A percentile compares a stretch with the other conserved stretches of the same genome.
phyloP scores from a whole-genome alignment of 768 basidiomycete genomes.

The Boletus vermiculosoides region DNA sequence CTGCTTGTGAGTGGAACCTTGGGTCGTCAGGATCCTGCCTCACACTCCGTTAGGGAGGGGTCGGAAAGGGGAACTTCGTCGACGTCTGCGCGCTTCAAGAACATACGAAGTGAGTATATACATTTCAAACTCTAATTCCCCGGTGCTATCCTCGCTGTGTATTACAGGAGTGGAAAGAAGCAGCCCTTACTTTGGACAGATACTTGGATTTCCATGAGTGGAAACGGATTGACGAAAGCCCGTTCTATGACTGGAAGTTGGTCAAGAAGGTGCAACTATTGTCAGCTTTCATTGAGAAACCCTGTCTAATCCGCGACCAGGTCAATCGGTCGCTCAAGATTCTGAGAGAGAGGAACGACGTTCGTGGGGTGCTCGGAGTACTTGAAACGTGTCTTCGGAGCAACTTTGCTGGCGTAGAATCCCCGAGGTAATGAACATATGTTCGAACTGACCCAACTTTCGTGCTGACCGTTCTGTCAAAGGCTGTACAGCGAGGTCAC shows the following conservation, averaged over 20 bases:
- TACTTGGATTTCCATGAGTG: conserved; percentile 86
- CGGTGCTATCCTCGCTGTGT: background rate
- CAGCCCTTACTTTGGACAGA: conserved; percentile 74
- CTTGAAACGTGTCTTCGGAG: conserved; percentile 86
- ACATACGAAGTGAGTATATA: conserved; percentile 62
- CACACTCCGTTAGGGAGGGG: conserved; percentile 68
- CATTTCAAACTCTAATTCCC: background rate
- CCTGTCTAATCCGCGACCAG: conserved; percentile 30
- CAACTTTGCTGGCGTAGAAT: conserved; percentile 94
- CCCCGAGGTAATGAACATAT: conserved; percentile 51
- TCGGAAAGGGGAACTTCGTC: conserved; percentile 72
- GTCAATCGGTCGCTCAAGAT: conserved; percentile 72
- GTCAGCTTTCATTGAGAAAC: background rate
- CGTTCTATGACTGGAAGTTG: conserved; percentile 89
- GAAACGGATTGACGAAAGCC: conserved; percentile 86
- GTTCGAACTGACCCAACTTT: background rate
- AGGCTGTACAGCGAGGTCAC: conserved; percentile 86
- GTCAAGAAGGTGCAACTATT: conserved; percentile 60
- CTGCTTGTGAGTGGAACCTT: conserved; percentile 63
- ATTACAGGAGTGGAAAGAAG: conserved; percentile 79
- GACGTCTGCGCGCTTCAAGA: conserved; percentile 67
- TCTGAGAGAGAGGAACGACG: conserved; percentile 75
- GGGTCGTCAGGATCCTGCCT: background rate
- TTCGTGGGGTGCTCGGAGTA: conserved; percentile 82
- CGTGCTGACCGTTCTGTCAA: conserved; percentile 9